These are phyloP conservation scores for Nigrograna mackinnonii DNA, from an alignment of 2,329 filamentous ascomycete genomes.

Conservation along the genomic window DNA sequence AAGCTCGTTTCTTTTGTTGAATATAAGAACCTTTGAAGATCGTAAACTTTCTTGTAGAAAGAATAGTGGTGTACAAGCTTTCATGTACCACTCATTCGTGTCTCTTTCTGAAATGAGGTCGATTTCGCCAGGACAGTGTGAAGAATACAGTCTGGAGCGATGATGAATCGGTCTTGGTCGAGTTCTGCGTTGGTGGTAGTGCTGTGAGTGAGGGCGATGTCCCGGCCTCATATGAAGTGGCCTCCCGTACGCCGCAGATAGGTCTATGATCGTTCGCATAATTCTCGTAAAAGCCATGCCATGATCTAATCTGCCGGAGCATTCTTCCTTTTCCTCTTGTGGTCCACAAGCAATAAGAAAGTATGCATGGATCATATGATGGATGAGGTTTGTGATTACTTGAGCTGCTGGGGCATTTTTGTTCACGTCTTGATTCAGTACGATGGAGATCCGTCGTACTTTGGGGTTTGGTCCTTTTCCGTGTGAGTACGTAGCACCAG, in stretches of 20 bases:
- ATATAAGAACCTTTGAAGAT: constrained; percentile 27
- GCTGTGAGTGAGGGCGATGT: constrained; percentile 16
- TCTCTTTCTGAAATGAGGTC: constrained; percentile 17
- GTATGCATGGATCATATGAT: constrained; percentile 52
- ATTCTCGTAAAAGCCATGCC: constrained; percentile 46
- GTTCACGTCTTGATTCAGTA: constrained; percentile 29
- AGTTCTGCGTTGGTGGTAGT: constrained; percentile 9
- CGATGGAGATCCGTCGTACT: constrained; percentile 40
- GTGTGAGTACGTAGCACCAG: constrained; percentile 41
- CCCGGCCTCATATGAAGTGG: constrained; percentile 41
- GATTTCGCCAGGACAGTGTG: constrained; percentile 22
- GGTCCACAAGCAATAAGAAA: constrained; percentile 47
- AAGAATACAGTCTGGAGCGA: constrained; percentile 21
- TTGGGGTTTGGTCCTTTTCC: constrained; percentile 24
- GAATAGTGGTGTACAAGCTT: constrained; percentile 34
- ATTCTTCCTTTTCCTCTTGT: constrained; percentile 30
- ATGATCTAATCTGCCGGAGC: constrained; percentile 41
- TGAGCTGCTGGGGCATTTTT: constrained; percentile 30
- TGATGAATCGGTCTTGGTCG: constrained; percentile 4
- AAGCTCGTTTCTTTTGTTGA: constrained; percentile 29
- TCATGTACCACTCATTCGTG: constrained; percentile 36
- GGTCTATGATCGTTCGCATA: constrained; percentile 39
- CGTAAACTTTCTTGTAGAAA: constrained; percentile 20
- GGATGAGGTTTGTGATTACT: constrained; percentile 42
- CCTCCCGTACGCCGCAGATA: constrained; percentile 24